phyloP scores from a whole-genome alignment of 2,329 filamentous ascomycete species.

The Domatiomyces globalis region DNA sequence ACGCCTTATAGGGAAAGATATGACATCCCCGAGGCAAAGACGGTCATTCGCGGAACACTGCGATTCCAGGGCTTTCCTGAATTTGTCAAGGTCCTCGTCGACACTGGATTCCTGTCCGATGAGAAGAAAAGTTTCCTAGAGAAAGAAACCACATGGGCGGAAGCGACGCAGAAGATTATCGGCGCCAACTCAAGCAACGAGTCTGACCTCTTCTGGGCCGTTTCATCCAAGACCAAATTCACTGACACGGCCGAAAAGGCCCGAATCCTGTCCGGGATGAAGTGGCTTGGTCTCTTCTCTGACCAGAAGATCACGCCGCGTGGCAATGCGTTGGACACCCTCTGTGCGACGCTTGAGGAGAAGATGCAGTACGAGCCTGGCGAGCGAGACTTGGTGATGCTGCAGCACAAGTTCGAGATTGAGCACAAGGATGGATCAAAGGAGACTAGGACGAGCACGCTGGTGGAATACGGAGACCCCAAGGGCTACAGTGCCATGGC shows the following conservation, averaged over 20 bases:
- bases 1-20: slow-evolving; percentile 80
- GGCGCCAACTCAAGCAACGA: slow-evolving; percentile 52
- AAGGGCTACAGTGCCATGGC: slow-evolving; percentile 75
- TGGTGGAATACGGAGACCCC: slow-evolving; percentile 69
- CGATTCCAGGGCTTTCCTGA: slow-evolving; percentile 82
- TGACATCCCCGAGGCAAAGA: slow-evolving; percentile 80
- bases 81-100: slow-evolving; percentile 74
- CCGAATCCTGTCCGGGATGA: slow-evolving; percentile 55
- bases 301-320: slow-evolving; percentile 54
- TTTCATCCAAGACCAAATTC: slow-evolving; percentile 64
- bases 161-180: slow-evolving; percentile 66
- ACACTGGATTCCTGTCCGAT: slow-evolving; percentile 77
- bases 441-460: slow-evolving; percentile 66
- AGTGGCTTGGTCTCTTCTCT: slow-evolving; percentile 57
- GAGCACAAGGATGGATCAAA: slow-evolving; percentile 65
- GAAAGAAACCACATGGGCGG: slow-evolving; percentile 64
- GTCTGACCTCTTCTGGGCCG: slow-evolving; percentile 56
- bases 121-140: slow-evolving; percentile 47
- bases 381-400: slow-evolving; percentile 70
- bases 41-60: slow-evolving; percentile 69
- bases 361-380: slow-evolving; percentile 79
- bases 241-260: slow-evolving; percentile 51
- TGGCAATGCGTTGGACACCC: slow-evolving; percentile 75
- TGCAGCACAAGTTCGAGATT: slow-evolving; percentile 55
- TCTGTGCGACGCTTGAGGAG: slow-evolving; percentile 74